phyloP scores from a whole-genome alignment of 2,329 filamentous ascomycete genomes.

The Pseudogymnoascus sp. region DNA sequence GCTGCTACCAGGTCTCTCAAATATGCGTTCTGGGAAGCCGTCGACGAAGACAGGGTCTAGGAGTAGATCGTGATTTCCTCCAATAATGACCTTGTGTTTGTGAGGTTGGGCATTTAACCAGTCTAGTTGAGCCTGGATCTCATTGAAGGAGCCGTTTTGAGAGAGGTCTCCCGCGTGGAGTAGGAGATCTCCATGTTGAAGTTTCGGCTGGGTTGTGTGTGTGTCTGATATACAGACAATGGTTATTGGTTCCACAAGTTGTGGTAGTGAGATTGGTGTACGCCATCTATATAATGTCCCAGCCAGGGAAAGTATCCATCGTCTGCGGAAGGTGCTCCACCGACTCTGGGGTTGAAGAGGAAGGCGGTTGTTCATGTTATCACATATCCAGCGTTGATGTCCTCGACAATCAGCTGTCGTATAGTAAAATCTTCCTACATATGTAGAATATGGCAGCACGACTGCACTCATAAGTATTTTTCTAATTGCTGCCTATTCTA shows the following conservation, averaged over 20 bases:
- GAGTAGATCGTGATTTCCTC: slow-evolving; percentile 84
- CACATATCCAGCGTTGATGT: background rate
- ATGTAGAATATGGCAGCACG: background rate
- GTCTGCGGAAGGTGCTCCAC: background rate
- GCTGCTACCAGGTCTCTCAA: background rate
- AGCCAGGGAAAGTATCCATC: background rate
- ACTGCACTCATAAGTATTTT: background rate
- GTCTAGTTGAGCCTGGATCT: slow-evolving; percentile 77
- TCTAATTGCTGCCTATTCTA: background rate
- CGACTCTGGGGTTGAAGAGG: background rate
- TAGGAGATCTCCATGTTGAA: slow-evolving; percentile 75
- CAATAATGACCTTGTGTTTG: slow-evolving; percentile 70
- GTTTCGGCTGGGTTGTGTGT: slow-evolving; percentile 55
- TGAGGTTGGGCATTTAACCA: slow-evolving; percentile 74
- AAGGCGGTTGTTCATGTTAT: background rate
- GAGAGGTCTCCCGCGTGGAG: slow-evolving; percentile 86
- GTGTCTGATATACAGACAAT: slow-evolving; percentile 90
- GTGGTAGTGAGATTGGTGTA: background rate
- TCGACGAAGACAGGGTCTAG: slow-evolving; percentile 51
- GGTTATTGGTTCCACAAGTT: slow-evolving; percentile 44
- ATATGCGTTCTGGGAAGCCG: slow-evolving; percentile 30
- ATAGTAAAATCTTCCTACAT: background rate
- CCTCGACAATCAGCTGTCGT: background rate
- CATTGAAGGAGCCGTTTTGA: slow-evolving; percentile 60
- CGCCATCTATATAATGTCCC: background rate